Percentiles rank a stretch among this genome's conserved stretches.
Evolutionary conservation across 2,329 filamentous ascomycete species (phyloP).

Genomic region (Ophiostoma montium): DNA sequence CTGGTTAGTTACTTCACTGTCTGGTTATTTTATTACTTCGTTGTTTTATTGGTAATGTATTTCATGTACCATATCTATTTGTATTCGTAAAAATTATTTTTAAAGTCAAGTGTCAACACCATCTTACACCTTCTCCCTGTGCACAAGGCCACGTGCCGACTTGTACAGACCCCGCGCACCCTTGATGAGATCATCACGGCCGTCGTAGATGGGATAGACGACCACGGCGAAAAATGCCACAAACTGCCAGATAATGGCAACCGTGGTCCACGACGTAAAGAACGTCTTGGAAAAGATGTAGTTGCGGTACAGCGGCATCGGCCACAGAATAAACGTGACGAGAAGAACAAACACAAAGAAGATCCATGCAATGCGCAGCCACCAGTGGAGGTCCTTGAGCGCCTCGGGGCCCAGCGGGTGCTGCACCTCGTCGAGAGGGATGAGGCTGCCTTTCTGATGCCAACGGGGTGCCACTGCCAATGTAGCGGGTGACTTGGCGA

Average conservation of each 20-base stretch:
- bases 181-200: slow-evolving; percentile 13
- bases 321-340: slow-evolving; percentile 32
- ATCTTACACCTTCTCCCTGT: neutral
- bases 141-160: neutral
- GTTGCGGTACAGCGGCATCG: slow-evolving; percentile 33
- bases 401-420: slow-evolving; percentile 13
- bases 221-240: slow-evolving; percentile 30
- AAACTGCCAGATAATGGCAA: slow-evolving; percentile 34
- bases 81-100: no score
- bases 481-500: neutral
- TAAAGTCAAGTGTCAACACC: no score
- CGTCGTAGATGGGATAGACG: slow-evolving; percentile 33
- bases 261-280: slow-evolving; percentile 29
- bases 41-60: no score
- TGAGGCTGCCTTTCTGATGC: neutral
- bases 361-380: slow-evolving; percentile 8
- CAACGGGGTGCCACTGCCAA: neutral
- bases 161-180: slow-evolving; percentile 3
- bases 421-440: slow-evolving; percentile 24
- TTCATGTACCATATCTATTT: no score
- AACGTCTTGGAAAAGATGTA: slow-evolving; percentile 33
- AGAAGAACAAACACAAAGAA: slow-evolving; percentile 18
- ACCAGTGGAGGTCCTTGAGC: slow-evolving; percentile 6
- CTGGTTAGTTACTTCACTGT: no score
- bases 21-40: no score